Conservation (phyloP, 2,329 filamentous ascomycete genomes). For the Botryotinia calthae region DNA sequence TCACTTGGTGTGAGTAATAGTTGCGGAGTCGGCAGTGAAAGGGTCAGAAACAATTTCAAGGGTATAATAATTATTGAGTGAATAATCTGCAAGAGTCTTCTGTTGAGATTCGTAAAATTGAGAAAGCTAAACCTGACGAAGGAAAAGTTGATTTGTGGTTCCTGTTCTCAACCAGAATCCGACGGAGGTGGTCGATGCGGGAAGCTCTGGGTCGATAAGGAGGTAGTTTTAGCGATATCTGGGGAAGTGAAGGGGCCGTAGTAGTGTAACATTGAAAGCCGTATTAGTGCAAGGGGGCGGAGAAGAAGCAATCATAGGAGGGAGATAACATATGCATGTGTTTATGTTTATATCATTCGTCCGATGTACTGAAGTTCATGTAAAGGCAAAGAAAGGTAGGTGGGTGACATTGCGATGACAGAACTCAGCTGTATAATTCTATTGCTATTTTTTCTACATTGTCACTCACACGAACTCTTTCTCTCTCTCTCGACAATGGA, state of each 20-base stretch:
- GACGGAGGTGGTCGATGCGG: constrained; percentile 11
- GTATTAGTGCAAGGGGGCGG: neutral
- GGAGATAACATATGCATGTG: too few species aligned
- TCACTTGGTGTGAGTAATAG: constrained; percentile 1
- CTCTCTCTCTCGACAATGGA: neutral
- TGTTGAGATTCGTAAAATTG: neutral
- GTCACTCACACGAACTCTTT: neutral
- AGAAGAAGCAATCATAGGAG: neutral
- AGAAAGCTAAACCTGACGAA: neutral
- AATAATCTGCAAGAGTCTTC: constrained; percentile 4
- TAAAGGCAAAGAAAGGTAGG: neutral
- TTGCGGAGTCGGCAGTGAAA: neutral
- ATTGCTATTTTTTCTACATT: neutral
- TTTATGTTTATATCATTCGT: neutral
- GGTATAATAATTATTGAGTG: neutral
- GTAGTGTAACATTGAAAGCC: neutral
- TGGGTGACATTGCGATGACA: neutral
- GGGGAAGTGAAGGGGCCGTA: constrained; percentile 11
- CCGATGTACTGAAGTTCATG: neutral
- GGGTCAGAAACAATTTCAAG: neutral
- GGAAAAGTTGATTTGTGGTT: constrained; percentile 14
- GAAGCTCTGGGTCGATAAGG: neutral
- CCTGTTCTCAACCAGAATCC: neutral
- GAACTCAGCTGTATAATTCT: neutral
- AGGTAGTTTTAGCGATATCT: constrained; percentile 9